Conservation (phyloP, 108 stramenopile genomes). For the Skeletonema tropicum region DNA sequence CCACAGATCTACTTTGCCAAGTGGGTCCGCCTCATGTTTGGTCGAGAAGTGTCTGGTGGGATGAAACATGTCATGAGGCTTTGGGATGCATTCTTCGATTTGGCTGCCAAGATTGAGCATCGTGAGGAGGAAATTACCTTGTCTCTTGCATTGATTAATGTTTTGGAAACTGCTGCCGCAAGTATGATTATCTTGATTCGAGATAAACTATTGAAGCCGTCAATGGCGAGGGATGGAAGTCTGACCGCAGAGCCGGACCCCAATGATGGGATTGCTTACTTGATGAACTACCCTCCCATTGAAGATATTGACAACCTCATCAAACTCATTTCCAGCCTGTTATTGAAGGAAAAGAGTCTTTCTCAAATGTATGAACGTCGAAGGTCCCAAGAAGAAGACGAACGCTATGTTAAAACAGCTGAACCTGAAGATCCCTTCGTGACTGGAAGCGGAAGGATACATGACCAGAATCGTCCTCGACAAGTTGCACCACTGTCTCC, state of each 20-base stretch:
- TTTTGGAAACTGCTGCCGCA: conserved; percentile 70
- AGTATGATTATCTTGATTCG: conserved; percentile 65
- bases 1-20: conserved; percentile 67
- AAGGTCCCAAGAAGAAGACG: conserved; percentile 39
- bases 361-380: conserved; percentile 28
- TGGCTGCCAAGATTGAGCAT: conserved; percentile 26
- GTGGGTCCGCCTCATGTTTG: conserved; percentile 84
- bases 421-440: conserved; percentile 38
- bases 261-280: conserved; percentile 47
- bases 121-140: conserved; percentile 29
- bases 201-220: conserved; percentile 45
- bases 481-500: conserved; percentile 1
- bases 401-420: conserved; percentile 15
- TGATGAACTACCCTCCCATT: conserved; percentile 78
- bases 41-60: conserved; percentile 61
- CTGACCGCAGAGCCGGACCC: conserved; percentile 46
- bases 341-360: conserved; percentile 46
- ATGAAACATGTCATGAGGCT: conserved; percentile 45
- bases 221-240: conserved; percentile 28
- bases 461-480: conserved; percentile 3
- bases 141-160: conserved; percentile 54
- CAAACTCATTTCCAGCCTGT: conserved; percentile 39
- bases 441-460: background rate
- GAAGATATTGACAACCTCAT: conserved; percentile 52
- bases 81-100: conserved; percentile 66